phyloP scores from a whole-genome alignment of 306 rosid genomes.

The Cicer bijugum region DNA sequence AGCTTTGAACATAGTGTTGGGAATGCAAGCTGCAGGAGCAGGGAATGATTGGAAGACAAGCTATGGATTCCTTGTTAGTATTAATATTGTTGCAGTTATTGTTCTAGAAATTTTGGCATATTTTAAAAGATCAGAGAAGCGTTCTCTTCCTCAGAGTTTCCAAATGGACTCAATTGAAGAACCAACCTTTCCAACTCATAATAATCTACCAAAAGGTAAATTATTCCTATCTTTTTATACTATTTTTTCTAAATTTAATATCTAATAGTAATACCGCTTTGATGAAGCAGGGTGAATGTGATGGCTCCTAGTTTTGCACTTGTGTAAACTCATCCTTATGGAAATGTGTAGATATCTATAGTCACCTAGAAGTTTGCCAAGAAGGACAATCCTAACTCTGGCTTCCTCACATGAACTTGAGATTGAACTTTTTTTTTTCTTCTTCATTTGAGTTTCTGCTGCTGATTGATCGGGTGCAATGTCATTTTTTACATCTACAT shows the following conservation, averaged over 20 bases:
- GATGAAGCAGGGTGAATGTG: slow-evolving; percentile 52
- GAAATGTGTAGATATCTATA: slow-evolving; percentile 40
- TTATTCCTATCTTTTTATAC: neutral
- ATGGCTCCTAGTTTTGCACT: slow-evolving; percentile 39
- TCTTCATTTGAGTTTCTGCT: slow-evolving; percentile 35
- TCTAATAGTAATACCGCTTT: slow-evolving; percentile 11
- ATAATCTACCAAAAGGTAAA: slow-evolving; percentile 46
- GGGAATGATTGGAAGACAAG: slow-evolving; percentile 82
- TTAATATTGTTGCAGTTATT: slow-evolving; percentile 63
- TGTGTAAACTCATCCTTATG: neutral
- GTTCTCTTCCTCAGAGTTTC: slow-evolving; percentile 63
- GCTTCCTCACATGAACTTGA: slow-evolving; percentile 41
- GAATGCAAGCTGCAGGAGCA: slow-evolving; percentile 79
- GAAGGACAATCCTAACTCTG: slow-evolving; percentile 42
- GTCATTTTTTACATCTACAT: neutral
- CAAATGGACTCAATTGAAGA: slow-evolving; percentile 61
- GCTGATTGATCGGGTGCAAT: slow-evolving; percentile 27
- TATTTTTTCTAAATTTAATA: neutral
- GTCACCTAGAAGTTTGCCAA: slow-evolving; percentile 43
- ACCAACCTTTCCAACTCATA: slow-evolving; percentile 37
- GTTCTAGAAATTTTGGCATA: slow-evolving; percentile 74
- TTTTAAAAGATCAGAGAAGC: slow-evolving; percentile 65
- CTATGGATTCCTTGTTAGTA: slow-evolving; percentile 78
- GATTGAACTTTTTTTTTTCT: slow-evolving; percentile 35
- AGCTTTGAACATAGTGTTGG: slow-evolving; percentile 84